Base-by-base conservation (phyloP, 768 basidiomycete genomes). In the Tricholoma terreum region DNA sequence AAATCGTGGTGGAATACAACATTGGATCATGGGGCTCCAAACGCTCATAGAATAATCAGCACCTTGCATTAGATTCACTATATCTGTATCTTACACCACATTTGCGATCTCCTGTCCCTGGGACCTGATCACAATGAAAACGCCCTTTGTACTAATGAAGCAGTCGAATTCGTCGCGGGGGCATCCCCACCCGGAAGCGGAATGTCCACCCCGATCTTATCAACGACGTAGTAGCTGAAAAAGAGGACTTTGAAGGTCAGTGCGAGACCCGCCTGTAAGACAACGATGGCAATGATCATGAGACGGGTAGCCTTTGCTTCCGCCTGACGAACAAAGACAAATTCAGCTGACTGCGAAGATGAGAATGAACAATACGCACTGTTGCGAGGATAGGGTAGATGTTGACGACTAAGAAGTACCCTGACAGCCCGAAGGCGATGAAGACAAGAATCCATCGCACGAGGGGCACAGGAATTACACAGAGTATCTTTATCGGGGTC, bases 311-410 rank as follows among this genome's bases (percentile, higher is more conserved):
- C 84, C 72, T 89, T 96, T 61, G 88, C 86, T 75, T 93, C 94
- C 56, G 91, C 91, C 90, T 93, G 42, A 36, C 9, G 27, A 40
- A 24, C 52, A 57, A 8, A n/a, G 35, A 7, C 19, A 14, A 22
- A 14, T 50, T 31, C 42, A 35, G 30, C 58, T 21, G 49, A 24
- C 14, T 9, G 34, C 12, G 54, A 49, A 54, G 17, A 7, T 57
- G 8, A 21, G 42, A 31, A 15, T 49, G 17, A 53, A 7, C 19
- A 42, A 49, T 50, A 78, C 89, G 63, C 63, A 95, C 94, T 8
- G 84, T 81, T 34, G 90, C 85, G 27, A 98, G 84, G 52, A 97
- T 82, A 3, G 96, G 96, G 63, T 97, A 98, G 46, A 97, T 83
- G 65, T 94, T 93, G 21, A 79, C 78, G 12, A 80, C 77, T 27